Conservation (phyloP, 257 asterid species). For the Mentha longifolia region DNA sequence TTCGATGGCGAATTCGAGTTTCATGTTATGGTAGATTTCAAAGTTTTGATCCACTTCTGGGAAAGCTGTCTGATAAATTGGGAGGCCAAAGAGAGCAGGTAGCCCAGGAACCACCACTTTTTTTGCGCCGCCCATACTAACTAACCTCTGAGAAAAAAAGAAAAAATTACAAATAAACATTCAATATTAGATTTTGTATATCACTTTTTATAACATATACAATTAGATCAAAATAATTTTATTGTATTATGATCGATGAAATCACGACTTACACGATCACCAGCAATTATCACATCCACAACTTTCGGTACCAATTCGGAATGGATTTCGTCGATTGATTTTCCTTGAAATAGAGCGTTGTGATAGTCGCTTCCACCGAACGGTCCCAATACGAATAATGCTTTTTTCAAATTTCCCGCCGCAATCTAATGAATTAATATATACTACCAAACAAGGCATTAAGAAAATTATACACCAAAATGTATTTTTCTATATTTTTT, state of each 20-base stretch:
- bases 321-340: not conserved
- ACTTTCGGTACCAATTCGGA: not conserved
- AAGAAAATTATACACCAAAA: too few relatives aligned
- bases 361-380: not conserved
- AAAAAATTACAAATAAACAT: too few relatives aligned
- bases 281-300: not conserved
- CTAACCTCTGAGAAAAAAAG: not conserved
- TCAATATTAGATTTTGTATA: too few relatives aligned
- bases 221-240: too few relatives aligned
- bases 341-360: not conserved
- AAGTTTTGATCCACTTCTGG: not conserved
- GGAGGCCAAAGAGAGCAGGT: not conserved
- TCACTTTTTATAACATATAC: too few relatives aligned
- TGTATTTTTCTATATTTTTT: too few relatives aligned
- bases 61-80: not conserved
- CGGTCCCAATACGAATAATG: not conserved
- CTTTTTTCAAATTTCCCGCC: not conserved
- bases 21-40: not conserved
- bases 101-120: not conserved
- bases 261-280: not conserved
- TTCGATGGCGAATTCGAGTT: not conserved
- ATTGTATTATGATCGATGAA: too few relatives aligned
- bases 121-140: not conserved
- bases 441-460: too few relatives aligned
- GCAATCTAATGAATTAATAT: not conserved